Evolutionary conservation across 192 early-diverging fungal species (phyloP).

Genomic region (Coemansia sp.): DNA sequence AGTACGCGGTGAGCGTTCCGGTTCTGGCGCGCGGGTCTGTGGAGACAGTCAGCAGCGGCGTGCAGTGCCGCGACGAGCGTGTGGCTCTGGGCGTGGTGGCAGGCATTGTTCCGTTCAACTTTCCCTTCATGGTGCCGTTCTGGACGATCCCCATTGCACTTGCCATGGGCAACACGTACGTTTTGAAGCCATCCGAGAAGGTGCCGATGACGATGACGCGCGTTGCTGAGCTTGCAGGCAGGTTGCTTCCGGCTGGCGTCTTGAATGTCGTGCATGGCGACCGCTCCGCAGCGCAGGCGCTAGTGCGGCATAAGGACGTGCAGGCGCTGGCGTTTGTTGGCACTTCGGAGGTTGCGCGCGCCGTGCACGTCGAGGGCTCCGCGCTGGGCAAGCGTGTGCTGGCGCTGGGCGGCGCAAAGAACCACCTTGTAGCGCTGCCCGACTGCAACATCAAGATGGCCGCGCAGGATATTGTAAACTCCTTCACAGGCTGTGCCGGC

Average conservation of each 20-base stretch:
- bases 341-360: conserved; percentile 74
- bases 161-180: conserved; percentile 69
- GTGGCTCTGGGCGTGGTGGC: conserved; percentile 76
- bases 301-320: conserved; percentile 66
- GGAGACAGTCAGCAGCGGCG: conserved; percentile 67
- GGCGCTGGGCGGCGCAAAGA: conserved; percentile 74
- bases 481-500: conserved; percentile 77
- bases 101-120: conserved; percentile 82
- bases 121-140: conserved; percentile 84
- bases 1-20: conserved; percentile 72
- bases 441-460: conserved; percentile 80
- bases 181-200: conserved; percentile 83
- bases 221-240: conserved; percentile 60
- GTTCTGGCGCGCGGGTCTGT: conserved; percentile 65
- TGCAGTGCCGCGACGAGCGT: conserved; percentile 66
- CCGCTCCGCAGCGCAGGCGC: conserved; percentile 53
- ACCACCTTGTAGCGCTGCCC: conserved; percentile 76
- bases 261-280: conserved; percentile 76
- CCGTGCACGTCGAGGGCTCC: conserved; percentile 55
- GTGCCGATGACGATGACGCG: conserved; percentile 79
- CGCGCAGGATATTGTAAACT: conserved; percentile 74
- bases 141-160: conserved; percentile 82
- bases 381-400: conserved; percentile 69
- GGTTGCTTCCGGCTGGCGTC: conserved; percentile 72
- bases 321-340: conserved; percentile 81